Evolutionary conservation across 768 basidiomycete species (phyloP), one percentile per base, ranked within the genome.

Genomic region (Boletus rubroflammeus): DNA sequence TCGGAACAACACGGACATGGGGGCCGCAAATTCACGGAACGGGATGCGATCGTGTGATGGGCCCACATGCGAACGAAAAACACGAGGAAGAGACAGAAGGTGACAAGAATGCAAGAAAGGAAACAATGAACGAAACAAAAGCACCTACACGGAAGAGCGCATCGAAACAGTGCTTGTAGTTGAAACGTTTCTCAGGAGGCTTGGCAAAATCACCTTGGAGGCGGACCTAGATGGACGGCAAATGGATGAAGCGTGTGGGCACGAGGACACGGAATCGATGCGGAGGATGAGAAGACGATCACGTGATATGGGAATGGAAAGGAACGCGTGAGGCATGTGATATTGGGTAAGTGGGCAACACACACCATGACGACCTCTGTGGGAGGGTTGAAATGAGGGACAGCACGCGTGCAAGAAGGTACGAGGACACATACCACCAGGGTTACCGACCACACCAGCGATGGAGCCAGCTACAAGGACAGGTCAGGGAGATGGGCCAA

Each of bases 141-240:
- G 10, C 0, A 80, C 87, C 72, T 67, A 92, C 90, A 50, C 91
- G 76, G 74, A 84, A 90, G 14, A 96, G 75, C 0, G 92, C 93
- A 73, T 95, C 92, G 50, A 95, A 82, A 60, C 86, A 89, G 68
- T 95, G 80, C 74, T 90, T 90, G 70, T 96, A 96, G 63, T 91
- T 90, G 75, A 93, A 88, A 41, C 90, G 79, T 70, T 91, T 90
- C 73, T 91, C 90, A 9, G 86, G 84, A 1, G 90, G 82, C 68
- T 94, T 95, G 6, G 90, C 92, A 62, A 90, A 86, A 72, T 96
- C 93, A 35, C 88, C 92, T 72, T 95, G 93, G 56, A 96, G 78
- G 50, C 93, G 86, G 40, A 94, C 80, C 78, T 80, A 55, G 25
- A 23, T 21, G 47, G 28, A 25, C 15, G 44, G 29, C 14, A 50